Base-by-base conservation (phyloP, 2,329 filamentous ascomycete genomes). In the Paecilomyces dactylethromorphus region DNA sequence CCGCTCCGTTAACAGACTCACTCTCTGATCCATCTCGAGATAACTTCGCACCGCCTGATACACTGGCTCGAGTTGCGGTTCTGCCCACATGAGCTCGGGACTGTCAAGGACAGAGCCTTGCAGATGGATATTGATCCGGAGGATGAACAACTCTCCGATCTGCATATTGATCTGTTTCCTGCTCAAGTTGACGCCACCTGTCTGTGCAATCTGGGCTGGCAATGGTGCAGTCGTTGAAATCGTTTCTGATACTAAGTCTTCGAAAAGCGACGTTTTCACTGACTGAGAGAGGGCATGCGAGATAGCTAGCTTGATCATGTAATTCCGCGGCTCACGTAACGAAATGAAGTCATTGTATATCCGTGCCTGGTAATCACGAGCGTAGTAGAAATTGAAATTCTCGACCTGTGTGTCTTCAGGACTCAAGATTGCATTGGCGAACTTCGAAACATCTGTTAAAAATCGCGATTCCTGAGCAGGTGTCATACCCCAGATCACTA, bases 341-440 rank as follows among this genome's bases (percentile, higher is more conserved):
- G 91, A 94, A 75, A 99, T 99, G 69, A 99, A 99, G 76, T 99
- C 94, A 76, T 99, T 99, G 83, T 99, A 99, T 74, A 99, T 99
- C 56, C 94, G 88, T 22, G 94, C 91, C 76, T 99, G 95, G 73
- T 99, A 99, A 72, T 97, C 93, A 68, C 90, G 85, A 2, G 94
- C 97, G 78, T 99, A 97, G 80, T 99, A 99, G 75, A 97, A 99
- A 74, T 99, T 99, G 82, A 99, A 99, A 69, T 93, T 91, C 75
- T 99, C 94, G 53, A 92, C 91, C 77, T 99, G 93, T 31, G 96
- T 87, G 66, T 96, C 91, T 69, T 96, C 92, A 11, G 88, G 85
- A 26, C 87, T 87, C 54, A 97, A 82, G 74, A 96, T 96, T 71
- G 96, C 93, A 49, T 87, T 84, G 74, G 97, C 94, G 66, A 97